Evolutionary conservation across 768 basidiomycete genomes (phyloP).

Genomic region (Lactarius hatsudake): DNA sequence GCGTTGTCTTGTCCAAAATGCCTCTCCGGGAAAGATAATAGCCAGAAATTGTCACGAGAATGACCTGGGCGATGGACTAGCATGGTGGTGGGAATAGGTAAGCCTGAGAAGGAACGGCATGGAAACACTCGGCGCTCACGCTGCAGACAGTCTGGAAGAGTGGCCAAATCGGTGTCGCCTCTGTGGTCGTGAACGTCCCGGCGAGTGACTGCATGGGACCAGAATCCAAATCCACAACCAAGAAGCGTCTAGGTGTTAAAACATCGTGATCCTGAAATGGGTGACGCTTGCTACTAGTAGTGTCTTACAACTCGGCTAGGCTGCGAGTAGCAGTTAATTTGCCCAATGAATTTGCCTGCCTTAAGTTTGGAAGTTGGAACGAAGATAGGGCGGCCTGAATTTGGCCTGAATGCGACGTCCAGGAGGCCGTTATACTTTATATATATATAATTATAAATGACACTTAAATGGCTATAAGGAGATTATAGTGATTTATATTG

Average conservation of each 20-base stretch:
- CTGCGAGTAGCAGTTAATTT: too few species aligned
- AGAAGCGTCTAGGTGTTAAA: neutral
- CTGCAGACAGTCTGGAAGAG: slow-evolving; percentile 58
- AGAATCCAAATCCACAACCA: neutral
- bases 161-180: slow-evolving; percentile 38
- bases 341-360: too few species aligned
- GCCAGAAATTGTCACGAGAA: slow-evolving; percentile 80
- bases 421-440: too few species aligned
- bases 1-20: slow-evolving; percentile 87
- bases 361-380: too few species aligned
- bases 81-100: neutral
- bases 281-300: neutral
- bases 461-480: too few species aligned
- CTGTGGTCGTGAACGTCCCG: neutral
- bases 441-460: too few species aligned
- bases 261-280: neutral
- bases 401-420: too few species aligned
- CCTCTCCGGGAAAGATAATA: slow-evolving; percentile 75
- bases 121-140: slow-evolving; percentile 35
- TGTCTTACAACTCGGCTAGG: neutral
- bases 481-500: too few species aligned
- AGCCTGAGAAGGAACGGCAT: neutral
- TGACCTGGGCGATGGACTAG: slow-evolving; percentile 87
- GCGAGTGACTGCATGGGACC: neutral
- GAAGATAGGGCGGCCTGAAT: too few species aligned